phyloP scores from a whole-genome alignment of 2,329 filamentous ascomycete genomes.

The Claviceps pazoutovae region DNA sequence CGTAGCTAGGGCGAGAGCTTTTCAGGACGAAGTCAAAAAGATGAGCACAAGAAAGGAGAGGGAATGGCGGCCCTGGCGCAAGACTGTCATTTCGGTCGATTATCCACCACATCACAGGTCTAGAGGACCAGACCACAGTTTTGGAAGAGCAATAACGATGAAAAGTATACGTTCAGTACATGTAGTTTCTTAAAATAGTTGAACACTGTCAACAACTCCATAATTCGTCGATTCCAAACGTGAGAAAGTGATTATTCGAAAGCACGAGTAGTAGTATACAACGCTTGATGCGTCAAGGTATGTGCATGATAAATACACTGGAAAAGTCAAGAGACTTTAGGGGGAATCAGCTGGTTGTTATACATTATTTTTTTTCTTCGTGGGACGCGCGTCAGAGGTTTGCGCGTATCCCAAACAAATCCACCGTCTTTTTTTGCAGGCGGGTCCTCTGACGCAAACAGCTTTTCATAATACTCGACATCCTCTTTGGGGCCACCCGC shows the following conservation, averaged over 20 bases:
- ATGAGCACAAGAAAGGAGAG: not conserved
- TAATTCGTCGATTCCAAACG: not conserved
- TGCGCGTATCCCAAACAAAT: constrained; percentile 21
- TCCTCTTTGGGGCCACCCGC: constrained; percentile 6
- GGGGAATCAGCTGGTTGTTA: not conserved
- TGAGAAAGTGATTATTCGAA: not conserved
- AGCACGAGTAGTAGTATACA: not conserved
- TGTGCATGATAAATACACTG: not conserved
- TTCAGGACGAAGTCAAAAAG: not conserved
- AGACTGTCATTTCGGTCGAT: not conserved
- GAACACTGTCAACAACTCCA: constrained; percentile 2
- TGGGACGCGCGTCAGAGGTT: constrained; percentile 3
- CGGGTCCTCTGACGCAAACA: constrained; percentile 5
- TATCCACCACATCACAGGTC: not conserved
- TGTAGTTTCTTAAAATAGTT: constrained; percentile 5
- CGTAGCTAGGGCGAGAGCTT: not conserved
- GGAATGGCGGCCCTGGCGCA: not conserved
- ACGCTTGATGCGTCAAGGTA: no score
- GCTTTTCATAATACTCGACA: constrained; percentile 1
- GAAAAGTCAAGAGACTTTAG: not conserved
- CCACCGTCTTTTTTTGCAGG: constrained; percentile 9
- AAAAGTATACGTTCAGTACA: constrained; percentile 7
- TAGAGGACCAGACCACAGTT: constrained; percentile 1
- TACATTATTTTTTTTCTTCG: not conserved
- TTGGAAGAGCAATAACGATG: constrained; percentile 6